Percentiles rank a stretch among this genome's conserved stretches.
phyloP scores from a whole-genome alignment of 495 filamentous ascomycete species.

The Penicillium riverlandense region DNA sequence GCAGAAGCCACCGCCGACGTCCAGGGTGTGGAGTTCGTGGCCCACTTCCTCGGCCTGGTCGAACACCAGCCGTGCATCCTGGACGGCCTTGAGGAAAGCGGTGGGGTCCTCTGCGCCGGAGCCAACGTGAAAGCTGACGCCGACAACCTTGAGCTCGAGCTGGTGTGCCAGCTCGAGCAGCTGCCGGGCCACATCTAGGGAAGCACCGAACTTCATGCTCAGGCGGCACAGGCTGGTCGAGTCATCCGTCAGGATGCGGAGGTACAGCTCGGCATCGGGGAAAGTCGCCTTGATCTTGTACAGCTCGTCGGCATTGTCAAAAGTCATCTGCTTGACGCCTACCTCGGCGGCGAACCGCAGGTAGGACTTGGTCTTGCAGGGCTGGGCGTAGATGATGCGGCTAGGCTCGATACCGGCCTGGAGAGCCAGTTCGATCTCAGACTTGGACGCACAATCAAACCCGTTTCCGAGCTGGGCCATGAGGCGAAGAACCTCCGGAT shows the following conservation, averaged over 20 bases:
- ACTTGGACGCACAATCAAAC: slow-evolving; percentile 97
- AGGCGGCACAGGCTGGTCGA: slow-evolving; percentile 88
- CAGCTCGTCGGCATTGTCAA: slow-evolving; percentile 95
- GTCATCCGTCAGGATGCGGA: slow-evolving; percentile 94
- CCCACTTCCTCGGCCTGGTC: slow-evolving; percentile 75
- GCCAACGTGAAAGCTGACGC: slow-evolving; percentile 96
- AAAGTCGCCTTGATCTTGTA: slow-evolving; percentile 92
- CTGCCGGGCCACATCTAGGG: slow-evolving; percentile 67
- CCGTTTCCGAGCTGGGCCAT: slow-evolving; percentile 83
- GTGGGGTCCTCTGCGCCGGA: slow-evolving; percentile 87
- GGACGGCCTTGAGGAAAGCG: slow-evolving; percentile 83
- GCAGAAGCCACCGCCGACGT: slow-evolving; percentile 91
- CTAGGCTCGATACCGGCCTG: slow-evolving; percentile 76
- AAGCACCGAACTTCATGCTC: slow-evolving; percentile 94
- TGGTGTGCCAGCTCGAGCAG: slow-evolving; percentile 77
- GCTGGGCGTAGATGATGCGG: slow-evolving; percentile 97
- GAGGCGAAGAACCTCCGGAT: slow-evolving; percentile 79
- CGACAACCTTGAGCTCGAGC: slow-evolving; percentile 90
- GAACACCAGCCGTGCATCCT: slow-evolving; percentile 83
- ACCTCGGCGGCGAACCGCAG: slow-evolving; percentile 76
- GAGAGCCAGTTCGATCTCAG: slow-evolving; percentile 88
- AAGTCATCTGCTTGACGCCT: slow-evolving; percentile 96
- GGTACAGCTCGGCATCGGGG: slow-evolving; percentile 81
- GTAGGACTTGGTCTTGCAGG: slow-evolving; percentile 98
- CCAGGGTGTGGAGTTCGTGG: slow-evolving; percentile 75